Evolutionary conservation across 352 stramenopile species (phyloP), one percentile per base, ranked within the genome.

Genomic region (Phytophthora crassamura): DNA sequence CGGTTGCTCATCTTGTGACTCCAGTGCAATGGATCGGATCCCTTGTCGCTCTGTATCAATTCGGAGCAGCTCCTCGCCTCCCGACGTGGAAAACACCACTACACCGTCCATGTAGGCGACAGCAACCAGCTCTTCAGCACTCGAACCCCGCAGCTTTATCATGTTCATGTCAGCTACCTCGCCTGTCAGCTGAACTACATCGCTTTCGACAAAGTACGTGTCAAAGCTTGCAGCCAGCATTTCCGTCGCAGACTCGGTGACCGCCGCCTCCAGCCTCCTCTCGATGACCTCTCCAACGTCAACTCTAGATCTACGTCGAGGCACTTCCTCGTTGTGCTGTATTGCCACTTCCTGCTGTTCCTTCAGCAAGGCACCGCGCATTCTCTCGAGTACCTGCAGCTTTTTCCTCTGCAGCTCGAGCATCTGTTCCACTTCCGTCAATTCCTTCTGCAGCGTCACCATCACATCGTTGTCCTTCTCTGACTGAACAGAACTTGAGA

Each of bases 161-260:
- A 91, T 79, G 36, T 78, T 75, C 36, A 91, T 57, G 20, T 78
- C 78, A 0, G 65, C 74, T 9, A 87, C 58, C 4, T 50, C 28
- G 2, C 57, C 45, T 3, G 47, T 25, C 12, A 67, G 15, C 12
- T 12, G 0, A 15, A 78, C 43, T 7, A 43, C 28, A 1, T 48
- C 60, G 39, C 52, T 53, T 28, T 86, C 71, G 0, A 91, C 65
- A 53, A 88, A 89, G 30, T 69, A 71, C n/a, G 59, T 57, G 2
- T 84, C 70, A 46, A 89, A 91, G 7, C 16, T 5, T 2, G 34
- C 45, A 4, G 33, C 30, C 2, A 10, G 30, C 15, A 20, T n/a
- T 11, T 42, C 25, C 3, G 56, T 46, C 0, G 54, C 25, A 10
- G 18, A 10, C 16, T 53, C 39, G 0, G 59, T 35, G 22, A 71